phyloP scores from a whole-genome alignment of 192 early-diverging fungal species.

The Coemansia erecta region DNA sequence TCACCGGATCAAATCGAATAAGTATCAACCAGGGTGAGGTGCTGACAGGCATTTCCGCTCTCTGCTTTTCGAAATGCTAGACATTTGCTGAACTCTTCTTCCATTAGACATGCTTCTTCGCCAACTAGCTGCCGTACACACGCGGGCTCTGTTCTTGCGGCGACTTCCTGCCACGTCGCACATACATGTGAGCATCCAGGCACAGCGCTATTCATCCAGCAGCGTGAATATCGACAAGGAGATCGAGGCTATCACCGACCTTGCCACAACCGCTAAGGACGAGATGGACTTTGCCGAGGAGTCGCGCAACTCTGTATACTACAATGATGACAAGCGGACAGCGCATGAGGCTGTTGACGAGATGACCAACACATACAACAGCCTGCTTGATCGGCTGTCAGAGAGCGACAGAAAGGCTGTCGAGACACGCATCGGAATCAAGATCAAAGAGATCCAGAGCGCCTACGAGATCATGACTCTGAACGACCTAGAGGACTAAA shows the following conservation, averaged over 20 bases:
- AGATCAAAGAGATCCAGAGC: constrained; percentile 51
- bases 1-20: neutral
- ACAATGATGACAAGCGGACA: constrained; percentile 47
- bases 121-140: constrained; percentile 15
- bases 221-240: constrained; percentile 36
- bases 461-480: constrained; percentile 51
- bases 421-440: constrained; percentile 43
- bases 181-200: neutral
- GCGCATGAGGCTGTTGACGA: constrained; percentile 52
- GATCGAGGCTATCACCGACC: constrained; percentile 45
- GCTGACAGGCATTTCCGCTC: too few relatives aligned
- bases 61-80: neutral
- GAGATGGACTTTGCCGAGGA: constrained; percentile 55
- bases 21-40: too few relatives aligned
- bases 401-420: constrained; percentile 22
- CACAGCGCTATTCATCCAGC: neutral
- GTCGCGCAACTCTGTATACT: constrained; percentile 52
- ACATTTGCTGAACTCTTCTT: neutral
- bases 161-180: neutral
- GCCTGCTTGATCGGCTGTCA: constrained; percentile 24
- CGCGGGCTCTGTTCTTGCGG: constrained; percentile 21
- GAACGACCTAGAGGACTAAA: constrained; percentile 39
- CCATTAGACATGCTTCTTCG: constrained; percentile 9
- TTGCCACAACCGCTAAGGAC: constrained; percentile 47
- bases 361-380: constrained; percentile 30